phyloP scores from a whole-genome alignment of 139 green algal species.

The Chlorella sp. region DNA sequence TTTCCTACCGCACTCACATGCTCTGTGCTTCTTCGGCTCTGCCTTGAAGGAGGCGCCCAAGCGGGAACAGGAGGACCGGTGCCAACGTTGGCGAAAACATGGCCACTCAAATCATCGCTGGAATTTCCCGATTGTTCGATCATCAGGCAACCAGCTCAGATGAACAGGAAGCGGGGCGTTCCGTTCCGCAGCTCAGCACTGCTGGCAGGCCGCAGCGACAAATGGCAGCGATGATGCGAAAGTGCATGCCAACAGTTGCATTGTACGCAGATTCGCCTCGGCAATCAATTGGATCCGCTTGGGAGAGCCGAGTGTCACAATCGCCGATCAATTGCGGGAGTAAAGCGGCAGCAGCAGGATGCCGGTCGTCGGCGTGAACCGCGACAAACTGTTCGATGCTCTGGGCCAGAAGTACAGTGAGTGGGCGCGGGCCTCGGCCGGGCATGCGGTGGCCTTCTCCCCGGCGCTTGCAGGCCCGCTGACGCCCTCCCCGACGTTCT shows the following conservation, averaged over 20 bases:
- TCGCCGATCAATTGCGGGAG: neutral
- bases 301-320: neutral
- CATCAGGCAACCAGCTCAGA: no score
- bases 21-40: no score
- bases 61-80: no score
- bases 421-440: slow-evolving; percentile 14
- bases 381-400: slow-evolving; percentile 90
- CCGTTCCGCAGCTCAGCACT: neutral
- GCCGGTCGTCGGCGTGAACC: slow-evolving; percentile 89
- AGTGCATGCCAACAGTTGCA: neutral
- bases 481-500: neutral
- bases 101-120: no score
- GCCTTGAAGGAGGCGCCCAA: no score
- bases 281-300: neutral
- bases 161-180: neutral
- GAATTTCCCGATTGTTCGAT: no score
- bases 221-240: neutral
- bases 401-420: slow-evolving; percentile 91
- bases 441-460: slow-evolving; percentile 8
- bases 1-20: no score
- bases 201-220: neutral
- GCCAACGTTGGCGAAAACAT: no score
- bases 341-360: slow-evolving; percentile 54
- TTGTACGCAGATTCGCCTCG: neutral
- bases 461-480: neutral